Conservation (phyloP, 1,284 basidiomycete species). For the Moesziomyces sp. region DNA sequence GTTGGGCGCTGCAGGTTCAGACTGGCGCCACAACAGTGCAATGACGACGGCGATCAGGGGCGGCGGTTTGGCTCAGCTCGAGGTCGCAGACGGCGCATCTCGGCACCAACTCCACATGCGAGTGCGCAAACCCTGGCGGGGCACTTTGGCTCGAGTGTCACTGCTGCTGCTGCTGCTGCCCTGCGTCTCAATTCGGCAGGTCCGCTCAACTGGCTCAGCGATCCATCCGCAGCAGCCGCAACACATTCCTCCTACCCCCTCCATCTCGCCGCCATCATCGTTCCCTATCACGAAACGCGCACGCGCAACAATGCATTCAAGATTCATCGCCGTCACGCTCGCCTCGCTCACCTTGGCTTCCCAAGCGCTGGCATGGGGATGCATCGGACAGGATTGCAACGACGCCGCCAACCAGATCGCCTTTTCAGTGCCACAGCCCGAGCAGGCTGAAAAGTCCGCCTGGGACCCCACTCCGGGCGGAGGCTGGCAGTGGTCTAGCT, state of each 20-base stretch:
- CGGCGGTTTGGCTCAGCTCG: conserved; percentile 3
- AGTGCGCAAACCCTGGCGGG: background rate
- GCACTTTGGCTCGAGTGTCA: conserved; percentile 6
- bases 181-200: conserved; percentile 15
- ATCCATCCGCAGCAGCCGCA: no score
- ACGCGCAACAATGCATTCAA: conserved; percentile 13
- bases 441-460: background rate
- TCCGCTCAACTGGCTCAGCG: conserved; percentile 3
- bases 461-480: conserved; percentile 21
- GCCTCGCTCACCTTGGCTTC: conserved; percentile 39
- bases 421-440: conserved; percentile 31
- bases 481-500: conserved; percentile 62
- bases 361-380: conserved; percentile 37
- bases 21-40: conserved; percentile 7
- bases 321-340: conserved; percentile 26
- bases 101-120: conserved; percentile 28
- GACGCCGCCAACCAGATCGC: conserved; percentile 40
- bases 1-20: no score
- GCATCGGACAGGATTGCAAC: conserved; percentile 42
- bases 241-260: no score
- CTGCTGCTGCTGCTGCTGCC: background rate
- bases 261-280: background rate
- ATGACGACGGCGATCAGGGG: conserved; percentile 19
- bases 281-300: background rate
- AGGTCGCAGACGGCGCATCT: background rate